Evolutionary conservation across 164 flowering plant genomes (phyloP).

Genomic region (Vitis cinerea): DNA sequence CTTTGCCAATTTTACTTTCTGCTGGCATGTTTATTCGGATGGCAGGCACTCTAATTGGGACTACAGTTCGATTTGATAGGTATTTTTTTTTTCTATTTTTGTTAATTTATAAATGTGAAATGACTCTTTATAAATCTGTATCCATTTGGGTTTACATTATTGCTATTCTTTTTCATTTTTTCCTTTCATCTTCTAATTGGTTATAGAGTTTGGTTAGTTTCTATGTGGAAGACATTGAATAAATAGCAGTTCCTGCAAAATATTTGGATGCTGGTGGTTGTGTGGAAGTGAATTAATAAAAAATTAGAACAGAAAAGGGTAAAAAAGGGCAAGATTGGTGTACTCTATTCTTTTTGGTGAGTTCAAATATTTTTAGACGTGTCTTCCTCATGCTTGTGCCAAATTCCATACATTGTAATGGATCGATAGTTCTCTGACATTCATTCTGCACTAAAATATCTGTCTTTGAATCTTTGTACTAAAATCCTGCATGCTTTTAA

Average conservation of each 20-base stretch:
- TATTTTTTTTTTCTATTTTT: slow-evolving; percentile 20
- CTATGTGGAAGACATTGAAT: neutral
- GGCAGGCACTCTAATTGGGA: slow-evolving; percentile 54
- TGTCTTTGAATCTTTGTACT: neutral
- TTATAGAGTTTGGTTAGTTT: neutral
- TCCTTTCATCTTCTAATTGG: neutral
- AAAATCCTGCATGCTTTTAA: neutral
- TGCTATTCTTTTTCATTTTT: neutral
- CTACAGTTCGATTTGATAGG: slow-evolving; percentile 75
- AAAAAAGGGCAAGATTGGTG: neutral
- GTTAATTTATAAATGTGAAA: neutral
- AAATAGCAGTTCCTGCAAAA: neutral
- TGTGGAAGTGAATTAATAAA: too few species aligned
- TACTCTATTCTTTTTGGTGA: neutral
- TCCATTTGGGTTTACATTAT: slow-evolving; percentile 1
- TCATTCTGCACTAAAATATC: neutral
- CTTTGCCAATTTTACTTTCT: slow-evolving; percentile 64
- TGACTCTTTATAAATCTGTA: neutral
- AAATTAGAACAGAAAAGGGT: neutral
- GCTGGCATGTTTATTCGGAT: slow-evolving; percentile 66
- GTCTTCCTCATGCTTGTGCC: neutral
- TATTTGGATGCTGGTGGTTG: too few species aligned
- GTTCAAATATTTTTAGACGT: neutral
- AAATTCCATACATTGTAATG: too few species aligned
- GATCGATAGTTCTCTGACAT: too few species aligned